Percentiles rank a stretch among this genome's conserved stretches.
phyloP scores from a whole-genome alignment of 352 stramenopile genomes.

The Globisporangium barbulae region DNA sequence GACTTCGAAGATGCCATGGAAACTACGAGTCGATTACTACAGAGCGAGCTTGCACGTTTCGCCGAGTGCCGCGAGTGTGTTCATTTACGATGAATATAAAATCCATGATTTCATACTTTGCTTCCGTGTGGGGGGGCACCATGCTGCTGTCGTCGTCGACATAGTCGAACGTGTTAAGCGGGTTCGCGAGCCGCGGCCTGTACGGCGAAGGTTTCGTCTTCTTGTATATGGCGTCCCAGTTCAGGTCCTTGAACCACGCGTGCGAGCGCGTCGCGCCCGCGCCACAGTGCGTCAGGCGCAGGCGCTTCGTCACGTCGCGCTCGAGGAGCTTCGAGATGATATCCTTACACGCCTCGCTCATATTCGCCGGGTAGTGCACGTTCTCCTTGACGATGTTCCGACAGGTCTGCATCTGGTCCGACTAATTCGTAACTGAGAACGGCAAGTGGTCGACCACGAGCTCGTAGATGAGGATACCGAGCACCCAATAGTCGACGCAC shows the following conservation, averaged over 20 bases:
- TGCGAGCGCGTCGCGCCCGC: conserved; percentile 89
- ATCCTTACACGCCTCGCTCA: conserved; percentile 63
- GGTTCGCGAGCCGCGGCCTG: conserved; percentile 84
- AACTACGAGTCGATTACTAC: too few species aligned
- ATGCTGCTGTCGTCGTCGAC: conserved; percentile 51
- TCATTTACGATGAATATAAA: too few species aligned
- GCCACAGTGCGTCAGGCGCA: conserved; percentile 87
- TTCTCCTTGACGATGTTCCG: conserved; percentile 96
- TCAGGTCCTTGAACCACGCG: conserved; percentile 86
- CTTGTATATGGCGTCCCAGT: conserved; percentile 88
- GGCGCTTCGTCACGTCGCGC: conserved; percentile 77
- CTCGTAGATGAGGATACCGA: conserved; percentile 92
- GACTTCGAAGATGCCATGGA: too few species aligned
- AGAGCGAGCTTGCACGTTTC: too few species aligned
- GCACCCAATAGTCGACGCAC: conserved; percentile 73
- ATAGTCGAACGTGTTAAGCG: conserved; percentile 91
- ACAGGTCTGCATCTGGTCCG: conserved; percentile 95
- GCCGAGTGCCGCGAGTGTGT: too few species aligned
- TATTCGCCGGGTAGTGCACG: conserved; percentile 82
- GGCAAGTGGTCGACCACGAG: conserved; percentile 93
- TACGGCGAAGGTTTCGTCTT: conserved; percentile 90
- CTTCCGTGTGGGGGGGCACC: too few species aligned
- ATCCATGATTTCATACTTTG: too few species aligned
- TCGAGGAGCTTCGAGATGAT: conserved; percentile 90
- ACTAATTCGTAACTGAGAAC: conserved; percentile 64